Percentiles rank a stretch among this genome's conserved stretches.
Evolutionary conservation across 805 yeast genomes (phyloP).

Genomic region (Schwanniomyces polymorphus): DNA sequence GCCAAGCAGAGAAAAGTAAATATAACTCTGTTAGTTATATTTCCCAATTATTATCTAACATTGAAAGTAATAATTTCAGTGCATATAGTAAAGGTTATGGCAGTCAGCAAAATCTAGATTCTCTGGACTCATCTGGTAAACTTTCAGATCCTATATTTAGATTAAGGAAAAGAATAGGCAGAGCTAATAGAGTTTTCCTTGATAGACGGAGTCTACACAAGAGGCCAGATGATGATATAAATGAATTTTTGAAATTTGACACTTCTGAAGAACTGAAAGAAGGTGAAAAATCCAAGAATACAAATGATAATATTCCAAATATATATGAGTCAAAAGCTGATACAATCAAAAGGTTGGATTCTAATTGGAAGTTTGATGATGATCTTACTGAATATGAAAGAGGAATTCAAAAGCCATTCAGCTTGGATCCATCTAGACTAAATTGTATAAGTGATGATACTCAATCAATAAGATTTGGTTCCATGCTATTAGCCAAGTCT

Average conservation of each 20-base stretch:
- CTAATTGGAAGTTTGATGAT: slow-evolving; percentile 67
- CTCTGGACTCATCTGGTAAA: slow-evolving; percentile 19
- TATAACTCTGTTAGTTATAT: slow-evolving; percentile 30
- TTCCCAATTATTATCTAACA: slow-evolving; percentile 38
- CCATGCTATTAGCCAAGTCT: slow-evolving; percentile 85
- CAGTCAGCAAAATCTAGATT: slow-evolving; percentile 14
- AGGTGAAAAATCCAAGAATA: slow-evolving; percentile 18
- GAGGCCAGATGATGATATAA: slow-evolving; percentile 32
- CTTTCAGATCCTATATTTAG: slow-evolving; percentile 55
- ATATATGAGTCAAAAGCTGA: slow-evolving; percentile 52
- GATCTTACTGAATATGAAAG: slow-evolving; percentile 46
- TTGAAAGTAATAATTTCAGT: slow-evolving; percentile 38
- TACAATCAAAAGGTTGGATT: slow-evolving; percentile 46
- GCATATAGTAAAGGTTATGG: slow-evolving; percentile 41
- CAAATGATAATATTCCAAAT: slow-evolving; percentile 22
- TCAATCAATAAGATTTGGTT: slow-evolving; percentile 86
- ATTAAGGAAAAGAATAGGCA: slow-evolving; percentile 72
- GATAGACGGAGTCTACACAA: slow-evolving; percentile 65
- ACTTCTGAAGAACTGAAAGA: slow-evolving; percentile 20
- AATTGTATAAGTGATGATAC: slow-evolving; percentile 84
- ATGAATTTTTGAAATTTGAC: slow-evolving; percentile 42
- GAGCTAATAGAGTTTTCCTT: slow-evolving; percentile 66
- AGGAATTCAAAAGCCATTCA: slow-evolving; percentile 48
- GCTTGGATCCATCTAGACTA: slow-evolving; percentile 77
- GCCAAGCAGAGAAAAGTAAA: slow-evolving; percentile 22